Base-by-base conservation (phyloP, 495 filamentous ascomycete genomes). In the Hypoxylon lenormandii region DNA sequence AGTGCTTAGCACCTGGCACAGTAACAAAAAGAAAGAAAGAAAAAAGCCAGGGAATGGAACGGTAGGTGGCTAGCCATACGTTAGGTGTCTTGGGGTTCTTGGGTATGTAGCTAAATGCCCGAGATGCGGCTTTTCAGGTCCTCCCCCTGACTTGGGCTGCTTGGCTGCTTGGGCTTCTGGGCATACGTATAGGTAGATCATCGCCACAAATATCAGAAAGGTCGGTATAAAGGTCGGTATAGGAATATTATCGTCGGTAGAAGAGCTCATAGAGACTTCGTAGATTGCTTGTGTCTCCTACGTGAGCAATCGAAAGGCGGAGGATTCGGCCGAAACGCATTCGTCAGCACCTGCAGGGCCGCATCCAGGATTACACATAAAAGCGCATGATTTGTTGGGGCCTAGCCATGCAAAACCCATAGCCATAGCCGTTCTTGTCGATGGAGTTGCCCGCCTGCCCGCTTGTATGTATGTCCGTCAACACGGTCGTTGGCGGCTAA, bases 401-500 rank as follows among this genome's bases (percentile, higher is more conserved):
- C 30, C 46, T 19, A 60, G 52, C 48, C 48, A 54, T 55, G 52
- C 58, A 42, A 59, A 66, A n/a, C n/a, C n/a, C n/a, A n/a, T n/a
- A n/a, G n/a, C 48, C 28, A 71, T 71, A 46, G 45, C 62, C 57
- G 43, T 60, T 43, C 55, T 60, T 50, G 49, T 59, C 16, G 36
- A 36, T 53, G 43, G 50, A 58, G 52, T 66, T 53, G 43, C 43
- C 58, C 33, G 23, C 38, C 47, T 50, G 23, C 23, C 23, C 23
- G 23, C 23, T 26, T 26, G 23, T 2, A 26, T 5, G 51, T 43
- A 55, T 67, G 38, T 63, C 59, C 52, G 59, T 69, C 59, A 63
- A 48, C 56, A 57, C 12, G 26, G 56, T 66, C 18, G 56, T 53
- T 70, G 67, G 67, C 67, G 55, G 61, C 43, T 70, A 70, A 53